Conservation (phyloP, 129 eudicot species). For the Logfia minima region DNA sequence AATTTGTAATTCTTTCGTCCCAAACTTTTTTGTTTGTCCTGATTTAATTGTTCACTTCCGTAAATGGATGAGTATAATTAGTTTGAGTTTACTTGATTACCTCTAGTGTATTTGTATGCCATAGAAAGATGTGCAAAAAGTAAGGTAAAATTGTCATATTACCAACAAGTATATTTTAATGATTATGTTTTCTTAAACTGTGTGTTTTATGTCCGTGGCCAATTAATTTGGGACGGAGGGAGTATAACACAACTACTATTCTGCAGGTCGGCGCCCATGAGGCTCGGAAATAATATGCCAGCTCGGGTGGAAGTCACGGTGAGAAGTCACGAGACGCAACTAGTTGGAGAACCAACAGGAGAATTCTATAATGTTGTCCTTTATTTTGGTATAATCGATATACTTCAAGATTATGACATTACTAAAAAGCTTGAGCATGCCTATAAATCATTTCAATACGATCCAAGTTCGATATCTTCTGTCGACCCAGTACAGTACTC, state of each 20-base stretch:
- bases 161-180: too few relatives aligned
- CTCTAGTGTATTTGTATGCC: too few relatives aligned
- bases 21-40: too few relatives aligned
- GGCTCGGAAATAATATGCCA: conserved; percentile 60
- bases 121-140: too few relatives aligned
- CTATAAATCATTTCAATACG: conserved; percentile 68
- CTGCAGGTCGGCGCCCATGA: conserved; percentile 54
- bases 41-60: too few relatives aligned
- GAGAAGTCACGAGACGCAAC: conserved; percentile 48
- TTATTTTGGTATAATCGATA: conserved; percentile 73
- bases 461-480: conserved; percentile 75
- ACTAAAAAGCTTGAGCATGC: conserved; percentile 89
- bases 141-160: too few relatives aligned
- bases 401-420: conserved; percentile 84
- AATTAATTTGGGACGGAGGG: too few relatives aligned
- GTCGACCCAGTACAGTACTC: conserved; percentile 81
- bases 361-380: conserved; percentile 53
- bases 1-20: neutral
- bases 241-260: neutral
- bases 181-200: too few relatives aligned
- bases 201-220: too few relatives aligned
- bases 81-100: too few relatives aligned
- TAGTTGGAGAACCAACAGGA: conserved; percentile 71
- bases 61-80: too few relatives aligned
- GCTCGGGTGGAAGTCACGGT: conserved; percentile 62